phyloP scores from a whole-genome alignment of 1,139 yeast species.

The Kurtzmaniella quercitrusa region DNA sequence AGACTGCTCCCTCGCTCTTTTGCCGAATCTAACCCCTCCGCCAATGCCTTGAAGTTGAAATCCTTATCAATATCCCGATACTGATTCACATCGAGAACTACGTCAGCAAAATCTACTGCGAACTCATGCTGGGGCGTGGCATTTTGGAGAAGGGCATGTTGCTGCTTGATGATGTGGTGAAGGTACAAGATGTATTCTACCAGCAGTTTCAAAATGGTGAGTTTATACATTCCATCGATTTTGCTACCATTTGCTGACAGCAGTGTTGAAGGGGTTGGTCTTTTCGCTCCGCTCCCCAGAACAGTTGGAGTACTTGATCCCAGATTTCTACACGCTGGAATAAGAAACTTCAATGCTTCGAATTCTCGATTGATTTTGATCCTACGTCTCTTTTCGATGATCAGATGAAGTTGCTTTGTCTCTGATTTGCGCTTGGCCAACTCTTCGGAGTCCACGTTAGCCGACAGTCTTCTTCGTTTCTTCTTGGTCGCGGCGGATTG shows the following conservation, averaged over 20 bases:
- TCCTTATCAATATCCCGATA: constrained; percentile 58
- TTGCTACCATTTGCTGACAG: constrained; percentile 27
- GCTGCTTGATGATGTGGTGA: constrained; percentile 53
- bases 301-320: neutral
- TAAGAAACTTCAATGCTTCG: constrained; percentile 70
- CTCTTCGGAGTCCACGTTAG: constrained; percentile 47
- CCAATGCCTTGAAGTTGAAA: constrained; percentile 43
- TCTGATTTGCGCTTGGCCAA: constrained; percentile 53
- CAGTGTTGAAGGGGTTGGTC: constrained; percentile 7
- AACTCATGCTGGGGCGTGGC: constrained; percentile 24
- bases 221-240: constrained; percentile 70
- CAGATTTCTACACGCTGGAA: constrained; percentile 67
- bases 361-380: constrained; percentile 78
- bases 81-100: constrained; percentile 53
- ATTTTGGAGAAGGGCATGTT: constrained; percentile 30
- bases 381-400: constrained; percentile 75
- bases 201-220: constrained; percentile 74
- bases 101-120: constrained; percentile 43
- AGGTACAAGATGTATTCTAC: constrained; percentile 75
- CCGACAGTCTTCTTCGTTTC: constrained; percentile 45
- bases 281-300: constrained; percentile 13
- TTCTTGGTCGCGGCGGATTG: constrained; percentile 20
- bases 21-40: constrained; percentile 8
- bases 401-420: constrained; percentile 64
- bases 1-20: neutral